A percentile compares a stretch with the other conserved stretches of the same genome.
Conservation (phyloP, 1,139 yeast species). For the Starmera stellimalicola region DNA sequence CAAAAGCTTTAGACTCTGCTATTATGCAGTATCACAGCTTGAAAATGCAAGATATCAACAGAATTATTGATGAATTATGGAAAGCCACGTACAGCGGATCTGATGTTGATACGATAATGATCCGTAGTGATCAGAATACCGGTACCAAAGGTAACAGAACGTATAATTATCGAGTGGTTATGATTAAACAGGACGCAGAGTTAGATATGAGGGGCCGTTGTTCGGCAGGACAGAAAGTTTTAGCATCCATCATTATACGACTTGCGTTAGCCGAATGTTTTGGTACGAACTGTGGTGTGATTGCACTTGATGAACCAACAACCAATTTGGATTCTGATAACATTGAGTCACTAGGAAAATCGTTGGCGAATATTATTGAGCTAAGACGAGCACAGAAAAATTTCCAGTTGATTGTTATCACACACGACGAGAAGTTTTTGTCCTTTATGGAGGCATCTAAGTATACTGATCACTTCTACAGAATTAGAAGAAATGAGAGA, state of each 20-base stretch:
- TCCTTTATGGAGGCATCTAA: constrained; percentile 76
- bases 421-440: constrained; percentile 91
- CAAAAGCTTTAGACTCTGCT: constrained; percentile 83
- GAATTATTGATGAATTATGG: constrained; percentile 87
- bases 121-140: constrained; percentile 67
- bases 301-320: constrained; percentile 96
- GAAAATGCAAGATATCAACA: constrained; percentile 89
- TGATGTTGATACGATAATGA: constrained; percentile 86
- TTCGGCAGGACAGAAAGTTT: constrained; percentile 95
- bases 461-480: constrained; percentile 84
- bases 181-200: constrained; percentile 88
- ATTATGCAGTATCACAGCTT: constrained; percentile 88
- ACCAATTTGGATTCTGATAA: constrained; percentile 90
- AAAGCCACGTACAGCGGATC: constrained; percentile 89
- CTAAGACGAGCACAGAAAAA: constrained; percentile 70
- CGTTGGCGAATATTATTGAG: constrained; percentile 68
- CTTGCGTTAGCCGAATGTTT: constrained; percentile 93
- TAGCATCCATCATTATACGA: constrained; percentile 86
- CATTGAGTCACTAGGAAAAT: constrained; percentile 76
- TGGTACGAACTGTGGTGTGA: constrained; percentile 90
- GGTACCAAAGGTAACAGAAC: constrained; percentile 51
- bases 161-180: constrained; percentile 88
- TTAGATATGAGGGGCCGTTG: constrained; percentile 97
- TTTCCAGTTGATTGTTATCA: constrained; percentile 88
- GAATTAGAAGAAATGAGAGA: constrained; percentile 70